Evolutionary conservation across 164 flowering plant species (phyloP), one percentile per base, ranked within the genome.

Genomic region (Warburgia ugandensis): DNA sequence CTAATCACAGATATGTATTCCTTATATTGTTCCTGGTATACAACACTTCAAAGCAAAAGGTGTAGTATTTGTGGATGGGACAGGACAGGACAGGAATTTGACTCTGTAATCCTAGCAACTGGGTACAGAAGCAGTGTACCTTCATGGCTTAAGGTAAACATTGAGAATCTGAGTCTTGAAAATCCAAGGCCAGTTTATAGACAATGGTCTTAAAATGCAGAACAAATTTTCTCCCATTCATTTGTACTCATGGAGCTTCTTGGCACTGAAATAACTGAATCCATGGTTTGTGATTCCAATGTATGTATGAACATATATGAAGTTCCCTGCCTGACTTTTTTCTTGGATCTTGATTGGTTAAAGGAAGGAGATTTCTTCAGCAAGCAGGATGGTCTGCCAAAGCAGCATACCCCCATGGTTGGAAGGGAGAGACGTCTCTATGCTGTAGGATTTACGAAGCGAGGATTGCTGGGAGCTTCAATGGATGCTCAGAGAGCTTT

Each of bases 111-210:
- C 30, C 68, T 88, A 9, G 97, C 97, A 1, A 88, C 97, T 0
- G 97, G 97, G 19, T 88, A 85, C 62, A 83, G 61, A 72, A 88
- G 89, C 54, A 88, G 81, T 39, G 94, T 85, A 3, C 83, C 88
- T 14, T 58, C 75, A 61, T 88, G 97, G 97, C 52, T 88, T 37
- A 88, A 83, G 89, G 94, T 88, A 37, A n/a, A n/a, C n/a, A n/a
- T n/a, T n/a, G n/a, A n/a, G n/a, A n/a, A n/a, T n/a, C n/a, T n/a
- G n/a, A n/a, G n/a, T n/a, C n/a, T n/a, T n/a, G n/a, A n/a, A n/a
- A n/a, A n/a, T n/a, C n/a, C n/a, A n/a, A n/a, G n/a, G n/a, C n/a
- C n/a, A n/a, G n/a, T n/a, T n/a, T n/a, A n/a, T n/a, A n/a, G n/a
- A n/a, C n/a, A n/a, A n/a, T n/a, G n/a, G n/a, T n/a, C n/a, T n/a